Base-by-base conservation (phyloP, 2,329 filamentous ascomycete genomes). In the Penicillium sp. region DNA sequence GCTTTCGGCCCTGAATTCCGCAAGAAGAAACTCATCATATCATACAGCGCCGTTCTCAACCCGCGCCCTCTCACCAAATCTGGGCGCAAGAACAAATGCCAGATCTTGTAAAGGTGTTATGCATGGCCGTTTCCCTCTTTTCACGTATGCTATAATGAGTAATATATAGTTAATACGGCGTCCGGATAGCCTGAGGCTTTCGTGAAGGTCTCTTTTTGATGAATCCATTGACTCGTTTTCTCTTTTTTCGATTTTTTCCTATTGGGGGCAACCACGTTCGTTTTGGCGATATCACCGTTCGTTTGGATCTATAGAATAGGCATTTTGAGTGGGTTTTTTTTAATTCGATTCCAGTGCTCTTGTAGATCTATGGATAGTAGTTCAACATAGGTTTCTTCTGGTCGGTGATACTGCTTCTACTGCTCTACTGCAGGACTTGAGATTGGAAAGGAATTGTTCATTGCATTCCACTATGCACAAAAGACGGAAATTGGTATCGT, bases 21-120 rank as follows among this genome's bases (percentile, higher is more conserved):
- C 31, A 13, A 42, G 37, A 22, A 21, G 39, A 42, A 21, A 22
- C 39, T 42, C 7, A 42, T 42, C 16, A 7, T 42, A n/a, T 42
- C 37, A 42, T 22, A 14, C 39, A 81, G 79, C 56, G 79, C 79
- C 47, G 79, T 81, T 44, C 71, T 81, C 54, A 81, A 79, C 60
- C 79, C 79, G 44, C 76, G 78, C 55, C 78, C 78, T 27, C 66
- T 74, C 37, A 64, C 74, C 45, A 78, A 77, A 66, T 74, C 74
- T 52, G 79, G 79, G 68, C 74, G 72, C 43, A 66, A 59, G 56
- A 79, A 76, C 65, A 78, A 75, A 69, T 80, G 78, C 68, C 65
- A 65, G 58, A 79, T 80, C 63, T 67, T 80, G 71, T 79, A 72
- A 72, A 68, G 57, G 29, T 55, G 49, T 58, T 57, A 49, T 57